These are phyloP conservation scores for Macroventuria anomochaeta DNA, from an alignment of 2,329 filamentous ascomycete species.

Conservation along the genomic window DNA sequence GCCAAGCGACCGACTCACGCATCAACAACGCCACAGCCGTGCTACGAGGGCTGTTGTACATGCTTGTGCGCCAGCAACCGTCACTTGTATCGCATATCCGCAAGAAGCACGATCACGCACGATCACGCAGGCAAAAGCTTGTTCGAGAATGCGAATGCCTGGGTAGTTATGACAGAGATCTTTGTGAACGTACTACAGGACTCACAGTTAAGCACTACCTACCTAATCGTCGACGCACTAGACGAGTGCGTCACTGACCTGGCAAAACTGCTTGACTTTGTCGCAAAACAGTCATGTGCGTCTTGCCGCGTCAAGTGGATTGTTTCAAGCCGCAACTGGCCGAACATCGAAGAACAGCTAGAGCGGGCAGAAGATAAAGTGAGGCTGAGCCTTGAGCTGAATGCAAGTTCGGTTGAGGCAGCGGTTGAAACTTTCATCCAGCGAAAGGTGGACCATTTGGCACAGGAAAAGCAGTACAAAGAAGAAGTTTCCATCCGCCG, in stretches of 20 bases:
- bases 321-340: constrained; percentile 17
- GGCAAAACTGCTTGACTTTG: constrained; percentile 13
- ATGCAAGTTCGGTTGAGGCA: constrained; percentile 31
- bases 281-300: neutral
- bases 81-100: constrained; percentile 13
- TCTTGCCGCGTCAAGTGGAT: constrained; percentile 17
- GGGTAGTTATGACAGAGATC: constrained; percentile 34
- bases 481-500: no score
- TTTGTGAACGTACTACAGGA: constrained; percentile 54
- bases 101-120: constrained; percentile 10
- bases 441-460: constrained; percentile 41
- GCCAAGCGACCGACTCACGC: no score
- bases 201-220: constrained; percentile 9
- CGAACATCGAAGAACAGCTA: neutral
- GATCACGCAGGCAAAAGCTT: constrained; percentile 5
- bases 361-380: constrained; percentile 23
- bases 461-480: neutral
- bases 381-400: constrained; percentile 41
- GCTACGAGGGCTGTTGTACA: constrained; percentile 54
- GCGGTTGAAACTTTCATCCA: constrained; percentile 51
- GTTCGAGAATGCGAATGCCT: constrained; percentile 22
- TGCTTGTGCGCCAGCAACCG: constrained; percentile 43
- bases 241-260: no score
- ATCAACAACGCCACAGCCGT: constrained; percentile 50
- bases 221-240: constrained; percentile 22